Base-by-base conservation (phyloP, 257 asterid species). In the Apocynum venetum region DNA sequence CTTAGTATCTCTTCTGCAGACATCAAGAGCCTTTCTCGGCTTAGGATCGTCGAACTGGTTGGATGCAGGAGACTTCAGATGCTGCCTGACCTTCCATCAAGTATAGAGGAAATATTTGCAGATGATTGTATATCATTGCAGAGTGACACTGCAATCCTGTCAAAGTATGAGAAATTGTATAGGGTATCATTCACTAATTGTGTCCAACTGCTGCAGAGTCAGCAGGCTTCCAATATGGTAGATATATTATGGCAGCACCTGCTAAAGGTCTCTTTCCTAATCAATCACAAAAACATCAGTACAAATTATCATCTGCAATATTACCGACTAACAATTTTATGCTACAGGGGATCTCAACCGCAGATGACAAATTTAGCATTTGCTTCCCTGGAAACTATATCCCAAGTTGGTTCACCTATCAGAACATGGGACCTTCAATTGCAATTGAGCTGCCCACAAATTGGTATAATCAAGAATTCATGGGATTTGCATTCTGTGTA, bases 71-170 rank as follows among this genome's bases (percentile, higher is more conserved):
- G 68, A 0, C 79, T 67, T 2, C 61, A 74, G 59, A 73, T 6
- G 14, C 36, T 79, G 35, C 82, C 79, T 19, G 63, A 74, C 40
- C 75, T 73, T 35, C 71, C 82, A 64, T 47, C 15, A 66, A 31
- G 64, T 79, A 43, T 73, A 65, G 10, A 7, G 74, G 44, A n/a
- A 35, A 2, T 79, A 15, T 52, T 41, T 25, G 73, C 66, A 5
- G 67, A 74, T 74, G 47, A 79, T 19, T 79, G 82, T 35, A 65
- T 69, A 65, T 66, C 78, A 41, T 11, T 79, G 82, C 76, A 47
- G 25, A 20, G 60, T 61, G 68, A 61, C 9, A 12, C 11, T 31
- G 1, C 31, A 31, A 36, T 3, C 25, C 46, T 46, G 41, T 19
- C 3, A 1, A 73, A 74, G 11, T 73, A 51, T 44, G 70, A 66